Evolutionary conservation across 2,329 filamentous ascomycete species (phyloP).

Genomic region (Davidsoniella virescens): DNA sequence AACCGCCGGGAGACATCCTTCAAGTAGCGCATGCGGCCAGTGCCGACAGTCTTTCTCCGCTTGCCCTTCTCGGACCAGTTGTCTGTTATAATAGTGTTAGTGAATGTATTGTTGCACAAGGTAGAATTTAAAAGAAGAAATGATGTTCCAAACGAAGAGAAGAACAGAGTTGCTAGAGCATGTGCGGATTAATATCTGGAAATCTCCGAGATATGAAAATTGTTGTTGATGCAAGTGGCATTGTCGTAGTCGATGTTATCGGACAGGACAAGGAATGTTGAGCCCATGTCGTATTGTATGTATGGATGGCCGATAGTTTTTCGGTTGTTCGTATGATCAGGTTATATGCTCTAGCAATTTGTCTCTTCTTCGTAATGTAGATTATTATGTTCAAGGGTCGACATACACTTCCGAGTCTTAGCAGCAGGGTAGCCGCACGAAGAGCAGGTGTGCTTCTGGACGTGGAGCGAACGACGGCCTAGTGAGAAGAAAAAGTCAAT

Average conservation of each 20-base stretch:
- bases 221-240: not conserved
- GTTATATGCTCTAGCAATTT: conserved; percentile 2
- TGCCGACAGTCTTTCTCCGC: conserved; percentile 98
- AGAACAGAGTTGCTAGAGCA: not conserved
- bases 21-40: conserved; percentile 89
- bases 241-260: not conserved
- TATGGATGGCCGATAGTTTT: not conserved
- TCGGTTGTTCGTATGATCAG: not conserved
- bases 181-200: not conserved
- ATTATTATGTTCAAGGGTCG: conserved; percentile 2
- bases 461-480: conserved; percentile 95
- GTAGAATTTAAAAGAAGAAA: not conserved
- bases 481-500: conserved; percentile 8
- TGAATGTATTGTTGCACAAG: not conserved
- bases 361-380: not conserved
- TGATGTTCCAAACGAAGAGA: too few species aligned
- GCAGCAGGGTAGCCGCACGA: conserved; percentile 92
- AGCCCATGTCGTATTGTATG: not conserved
- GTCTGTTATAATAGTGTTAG: conserved; percentile 37
- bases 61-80: conserved; percentile 99
- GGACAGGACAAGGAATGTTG: not conserved
- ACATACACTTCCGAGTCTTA: conserved; percentile 98
- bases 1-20: conserved; percentile 85
- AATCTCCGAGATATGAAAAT: not conserved
- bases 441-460: conserved; percentile 98